These are phyloP conservation scores for Dipsacomyces acuminosporus DNA, from an alignment of 371 early-diverging fungal species.

Conservation along the genomic window DNA sequence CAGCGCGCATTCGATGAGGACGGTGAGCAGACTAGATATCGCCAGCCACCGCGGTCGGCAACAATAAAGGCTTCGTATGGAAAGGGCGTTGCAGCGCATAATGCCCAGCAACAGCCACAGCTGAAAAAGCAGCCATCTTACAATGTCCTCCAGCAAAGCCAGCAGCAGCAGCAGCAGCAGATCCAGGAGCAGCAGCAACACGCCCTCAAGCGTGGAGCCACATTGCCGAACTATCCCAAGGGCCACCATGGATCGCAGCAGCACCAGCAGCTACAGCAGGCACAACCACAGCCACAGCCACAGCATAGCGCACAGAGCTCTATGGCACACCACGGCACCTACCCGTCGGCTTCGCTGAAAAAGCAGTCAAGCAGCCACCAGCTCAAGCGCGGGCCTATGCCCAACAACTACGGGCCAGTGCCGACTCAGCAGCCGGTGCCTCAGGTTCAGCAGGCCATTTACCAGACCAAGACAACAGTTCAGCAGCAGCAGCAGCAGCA, in stretches of 20 bases:
- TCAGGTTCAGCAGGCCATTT: slow-evolving; percentile 26
- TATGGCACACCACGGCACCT: not conserved
- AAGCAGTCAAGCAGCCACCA: slow-evolving; percentile 45
- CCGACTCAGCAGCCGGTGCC: slow-evolving; percentile 31
- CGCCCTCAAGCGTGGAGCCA: slow-evolving; percentile 29
- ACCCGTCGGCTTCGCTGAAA: slow-evolving; percentile 15
- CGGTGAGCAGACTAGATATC: slow-evolving; percentile 37
- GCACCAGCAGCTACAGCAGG: slow-evolving; percentile 17
- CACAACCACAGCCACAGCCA: slow-evolving; percentile 11
- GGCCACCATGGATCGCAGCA: slow-evolving; percentile 22
- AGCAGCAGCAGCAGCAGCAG: slow-evolving; percentile 28
- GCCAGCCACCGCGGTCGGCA: slow-evolving; percentile 37
- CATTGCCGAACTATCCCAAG: slow-evolving; percentile 19
- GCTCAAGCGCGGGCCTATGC: slow-evolving; percentile 30
- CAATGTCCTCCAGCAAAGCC: slow-evolving; percentile 11
- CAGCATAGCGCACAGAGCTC: not conserved
- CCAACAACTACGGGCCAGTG: slow-evolving; percentile 6
- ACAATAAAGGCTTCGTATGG: slow-evolving; percentile 28
- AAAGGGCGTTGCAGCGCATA: slow-evolving; percentile 6
- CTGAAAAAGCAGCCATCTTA: slow-evolving; percentile 19
- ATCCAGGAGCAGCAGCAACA: slow-evolving; percentile 22
- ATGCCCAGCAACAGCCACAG: slow-evolving; percentile 11
- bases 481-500: slow-evolving; percentile 16
- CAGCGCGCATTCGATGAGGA: slow-evolving; percentile 37
- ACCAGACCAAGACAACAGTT: slow-evolving; percentile 19